Conservation (phyloP, 345 rosid genomes). For the Sonneratia alba region DNA sequence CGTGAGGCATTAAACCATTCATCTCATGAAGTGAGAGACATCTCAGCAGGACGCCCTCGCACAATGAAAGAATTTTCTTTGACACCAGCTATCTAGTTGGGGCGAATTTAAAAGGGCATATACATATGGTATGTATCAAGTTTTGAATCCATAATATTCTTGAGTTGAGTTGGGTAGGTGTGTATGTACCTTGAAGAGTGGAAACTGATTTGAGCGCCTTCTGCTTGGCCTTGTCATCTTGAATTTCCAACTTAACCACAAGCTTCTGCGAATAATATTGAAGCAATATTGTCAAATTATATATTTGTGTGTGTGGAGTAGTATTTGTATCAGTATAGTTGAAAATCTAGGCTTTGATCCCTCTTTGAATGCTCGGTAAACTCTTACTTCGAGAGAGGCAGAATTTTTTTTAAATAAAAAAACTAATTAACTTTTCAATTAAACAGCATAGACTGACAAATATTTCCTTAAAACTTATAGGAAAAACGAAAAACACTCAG, state of each 20-base stretch:
- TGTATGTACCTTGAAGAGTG: conserved; percentile 62
- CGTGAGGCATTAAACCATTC: not conserved
- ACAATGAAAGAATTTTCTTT: too few relatives aligned
- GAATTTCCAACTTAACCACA: conserved; percentile 63
- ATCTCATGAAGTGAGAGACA: not conserved
- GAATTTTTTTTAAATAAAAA: not conserved
- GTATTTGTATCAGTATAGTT: too few relatives aligned
- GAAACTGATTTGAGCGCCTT: conserved; percentile 84
- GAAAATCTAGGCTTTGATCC: too few relatives aligned
- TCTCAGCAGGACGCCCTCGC: not conserved
- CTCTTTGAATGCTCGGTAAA: too few relatives aligned
- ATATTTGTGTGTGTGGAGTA: not conserved
- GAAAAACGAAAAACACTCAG: too few relatives aligned
- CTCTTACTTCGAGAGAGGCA: too few relatives aligned
- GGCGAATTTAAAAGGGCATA: too few relatives aligned
- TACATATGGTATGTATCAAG: too few relatives aligned
- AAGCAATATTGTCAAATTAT: conserved; percentile 4
- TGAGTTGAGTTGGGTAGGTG: not conserved
- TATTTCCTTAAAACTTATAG: too few relatives aligned
- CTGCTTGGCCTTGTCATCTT: conserved; percentile 71
- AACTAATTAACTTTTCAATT: too few relatives aligned
- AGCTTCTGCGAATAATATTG: conserved; percentile 47
- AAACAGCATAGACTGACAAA: too few relatives aligned
- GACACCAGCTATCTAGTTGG: too few relatives aligned
- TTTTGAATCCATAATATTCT: not conserved